phyloP scores from a whole-genome alignment of 2,329 filamentous ascomycete species.

The Colletotrichum sp. region DNA sequence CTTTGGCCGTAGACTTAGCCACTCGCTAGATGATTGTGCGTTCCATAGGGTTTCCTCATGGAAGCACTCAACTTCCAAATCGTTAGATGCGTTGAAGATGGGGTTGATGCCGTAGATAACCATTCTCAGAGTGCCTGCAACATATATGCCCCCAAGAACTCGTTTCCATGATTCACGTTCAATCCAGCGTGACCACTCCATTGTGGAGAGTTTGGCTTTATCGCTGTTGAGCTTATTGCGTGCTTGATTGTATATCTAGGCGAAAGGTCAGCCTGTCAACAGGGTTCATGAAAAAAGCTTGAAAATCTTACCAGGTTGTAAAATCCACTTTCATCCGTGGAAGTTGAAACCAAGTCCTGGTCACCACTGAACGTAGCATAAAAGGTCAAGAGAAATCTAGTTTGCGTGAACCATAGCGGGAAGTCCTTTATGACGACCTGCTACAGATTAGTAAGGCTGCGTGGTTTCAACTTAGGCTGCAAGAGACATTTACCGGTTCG shows the following conservation, averaged over 20 bases:
- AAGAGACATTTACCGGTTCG: background rate
- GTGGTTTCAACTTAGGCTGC: background rate
- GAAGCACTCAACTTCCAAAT: background rate
- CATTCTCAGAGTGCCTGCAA: background rate
- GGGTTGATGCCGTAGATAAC: background rate
- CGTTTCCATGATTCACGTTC: background rate
- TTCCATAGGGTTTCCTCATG: background rate
- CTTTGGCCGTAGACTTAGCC: background rate
- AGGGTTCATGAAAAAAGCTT: background rate
- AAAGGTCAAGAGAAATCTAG: background rate
- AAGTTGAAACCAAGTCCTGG: background rate
- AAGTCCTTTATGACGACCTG: background rate
- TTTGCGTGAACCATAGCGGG: background rate
- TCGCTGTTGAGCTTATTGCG: background rate
- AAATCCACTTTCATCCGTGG: background rate
- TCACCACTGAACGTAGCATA: background rate
- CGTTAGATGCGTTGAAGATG: background rate
- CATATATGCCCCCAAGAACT: background rate
- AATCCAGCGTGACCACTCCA: background rate
- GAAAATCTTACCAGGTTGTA: background rate
- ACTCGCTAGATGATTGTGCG: background rate
- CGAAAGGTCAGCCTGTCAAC: background rate
- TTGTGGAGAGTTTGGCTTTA: background rate
- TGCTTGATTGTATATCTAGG: background rate
- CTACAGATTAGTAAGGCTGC: background rate